Base-by-base conservation (phyloP, 805 yeast species). In the Kodamaea hsintzibuensis region DNA sequence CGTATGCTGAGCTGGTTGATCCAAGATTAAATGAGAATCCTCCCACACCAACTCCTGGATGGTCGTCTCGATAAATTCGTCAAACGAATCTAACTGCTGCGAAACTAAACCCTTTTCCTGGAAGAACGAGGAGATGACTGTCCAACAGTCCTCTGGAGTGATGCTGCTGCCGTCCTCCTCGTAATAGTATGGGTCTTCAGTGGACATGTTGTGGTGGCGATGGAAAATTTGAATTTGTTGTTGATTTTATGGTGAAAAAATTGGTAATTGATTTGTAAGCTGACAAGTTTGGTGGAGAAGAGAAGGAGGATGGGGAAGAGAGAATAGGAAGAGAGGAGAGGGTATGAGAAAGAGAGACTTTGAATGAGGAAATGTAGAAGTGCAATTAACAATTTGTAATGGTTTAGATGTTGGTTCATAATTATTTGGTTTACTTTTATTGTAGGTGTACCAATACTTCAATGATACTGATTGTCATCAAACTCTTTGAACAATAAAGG, bases 91-190 rank as follows among this genome's bases (percentile, higher is more conserved):
- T 66, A 95, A 80, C 79, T 95, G 99, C 76, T 95, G 99, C 19
- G 98, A 91, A 27, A 95, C 99, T 61, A 95, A 81, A 56, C 99
- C 99, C 69, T 92, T 93, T 67, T 92, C 96, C 74, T 88, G 91
- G 80, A 95, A 95, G 73, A 95, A 95, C 14, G 98, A 84, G 27
- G 97, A 88, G 61, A 95, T 95, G 58, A 95, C 98, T 33, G 96
- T 87, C 99, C 99, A 95, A 74, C 99, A 95, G 79, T 95, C 99
- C 77, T 95, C 99, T 27, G 97, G 89, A 33, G 98, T 91, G 75
- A 95, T 90, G 58, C 62, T 62, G 66, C 86, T 82, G 56, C 81
- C 82, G 57, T 82, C 89, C 59, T 81, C 86, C 62, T 87, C 92
- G 68, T 85, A 85, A 70, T 89, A 88, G 70, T 89, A 88, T 49